Evolutionary conservation across 1,284 basidiomycete genomes (phyloP), one percentile per base, ranked within the genome.

Genomic region (Rhodotorula sp.): DNA sequence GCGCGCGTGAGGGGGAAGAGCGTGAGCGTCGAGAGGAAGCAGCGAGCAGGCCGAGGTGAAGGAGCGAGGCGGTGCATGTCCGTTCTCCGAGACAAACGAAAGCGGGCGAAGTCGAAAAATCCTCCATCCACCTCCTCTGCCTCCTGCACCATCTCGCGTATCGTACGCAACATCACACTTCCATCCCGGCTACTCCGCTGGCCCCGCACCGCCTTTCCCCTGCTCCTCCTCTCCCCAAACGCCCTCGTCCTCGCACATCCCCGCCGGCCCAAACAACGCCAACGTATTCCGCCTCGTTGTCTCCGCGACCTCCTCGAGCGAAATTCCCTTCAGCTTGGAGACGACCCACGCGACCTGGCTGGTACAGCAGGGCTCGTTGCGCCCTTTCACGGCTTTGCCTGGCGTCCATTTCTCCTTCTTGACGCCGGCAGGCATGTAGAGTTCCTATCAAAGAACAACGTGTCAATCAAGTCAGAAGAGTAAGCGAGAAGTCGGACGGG

Each of bases 321-420:
- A 72, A 8, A 86, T 77, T 1, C 82, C 84, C 52, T 86, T 84
- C 48, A 92, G 78, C 67, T 82, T 80, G 60, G 89, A 84, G 15
- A 93, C 82, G 6, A 92, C 86, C 85, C 89, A 91, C 15, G 90
- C 92, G 20, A 94, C 87, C 20, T 85, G 85, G 4, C 88, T 89
- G 49, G 91, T 85, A 5, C 87, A 83, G 27, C 82, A 85, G 1
- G 92, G 91, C 78, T 94, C 93, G 77, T 91, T 92, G 27, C 92
- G 82, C 0, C 90, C 89, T 79, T 94, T 94, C 57, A 93, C 88
- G 1, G 87, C 83, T 74, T 84, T 84, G 1, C 87, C 88, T 17
- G 79, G 76, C 8, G 83, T 82, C 77, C 88, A 90, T 10, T 85
- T 85, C 74, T 94, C 90, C 17, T 89, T 86, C 76, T 89, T 89